A percentile compares a stretch with the other conserved stretches of the same genome.
Conservation (phyloP, 129 eudicot genomes). For the Flaveria ramosissima region DNA sequence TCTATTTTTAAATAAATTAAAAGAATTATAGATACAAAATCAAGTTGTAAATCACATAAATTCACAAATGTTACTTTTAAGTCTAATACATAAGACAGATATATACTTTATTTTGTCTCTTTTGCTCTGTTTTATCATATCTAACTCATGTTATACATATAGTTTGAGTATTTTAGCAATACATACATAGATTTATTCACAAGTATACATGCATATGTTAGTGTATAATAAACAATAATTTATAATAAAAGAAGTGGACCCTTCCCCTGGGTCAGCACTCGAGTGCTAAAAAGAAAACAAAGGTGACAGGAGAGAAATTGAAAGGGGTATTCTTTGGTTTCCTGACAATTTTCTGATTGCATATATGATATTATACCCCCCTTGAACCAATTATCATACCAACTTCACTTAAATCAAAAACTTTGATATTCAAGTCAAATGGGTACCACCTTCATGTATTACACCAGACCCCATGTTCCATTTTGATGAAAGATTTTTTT, state of each 20-base stretch:
- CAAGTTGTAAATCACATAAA: no score
- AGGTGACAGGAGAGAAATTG: background rate
- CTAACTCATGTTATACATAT: no score
- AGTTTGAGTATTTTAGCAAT: no score
- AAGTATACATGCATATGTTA: no score
- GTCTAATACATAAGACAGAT: no score
- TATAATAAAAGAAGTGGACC: constrained; percentile 5
- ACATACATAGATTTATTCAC: no score
- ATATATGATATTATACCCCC: constrained; percentile 1
- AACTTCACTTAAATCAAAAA: background rate
- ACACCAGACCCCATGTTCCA: background rate
- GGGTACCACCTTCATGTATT: background rate
- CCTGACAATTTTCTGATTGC: constrained; percentile 12
- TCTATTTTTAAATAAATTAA: no score
- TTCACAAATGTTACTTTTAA: no score
- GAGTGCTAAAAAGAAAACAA: constrained; percentile 15
- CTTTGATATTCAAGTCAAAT: background rate
- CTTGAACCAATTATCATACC: background rate
- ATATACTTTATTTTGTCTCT: no score
- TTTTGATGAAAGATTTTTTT: background rate
- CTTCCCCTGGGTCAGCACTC: constrained; percentile 1
- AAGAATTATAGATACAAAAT: no score
- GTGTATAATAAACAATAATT: no score
- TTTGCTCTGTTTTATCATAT: no score
- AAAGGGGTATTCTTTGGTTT: constrained; percentile 14